A percentile compares a stretch with the other conserved stretches of the same genome.
Evolutionary conservation across 192 early-diverging fungal species (phyloP).

Genomic region (Geosiphon pyriformis): DNA sequence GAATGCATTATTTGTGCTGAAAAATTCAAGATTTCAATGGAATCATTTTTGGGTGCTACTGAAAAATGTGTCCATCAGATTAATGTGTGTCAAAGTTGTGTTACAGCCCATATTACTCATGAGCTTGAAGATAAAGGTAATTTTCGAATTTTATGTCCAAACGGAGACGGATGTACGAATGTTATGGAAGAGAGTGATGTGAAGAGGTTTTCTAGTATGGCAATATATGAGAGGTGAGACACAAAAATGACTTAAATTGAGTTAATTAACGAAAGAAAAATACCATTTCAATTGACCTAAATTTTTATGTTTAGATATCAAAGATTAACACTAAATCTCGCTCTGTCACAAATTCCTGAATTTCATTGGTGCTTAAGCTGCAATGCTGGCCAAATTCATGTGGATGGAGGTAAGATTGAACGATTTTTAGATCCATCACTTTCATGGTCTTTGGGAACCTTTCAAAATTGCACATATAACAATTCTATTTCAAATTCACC

Average conservation of each 20-base stretch:
- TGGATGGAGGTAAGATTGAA: not conserved
- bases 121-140: conserved; percentile 3
- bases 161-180: not conserved
- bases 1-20: not conserved
- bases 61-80: not conserved
- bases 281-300: not conserved
- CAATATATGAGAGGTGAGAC: conserved; percentile 4
- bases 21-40: too few relatives aligned
- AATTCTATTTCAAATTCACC: too few relatives aligned
- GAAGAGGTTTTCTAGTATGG: not conserved
- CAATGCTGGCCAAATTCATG: conserved; percentile 19
- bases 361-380: conserved; percentile 24
- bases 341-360: not conserved
- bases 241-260: too few relatives aligned
- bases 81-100: conserved; percentile 3
- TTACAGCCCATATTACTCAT: not conserved
- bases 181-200: not conserved
- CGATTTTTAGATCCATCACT: not conserved
- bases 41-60: not conserved
- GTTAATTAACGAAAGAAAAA: not conserved
- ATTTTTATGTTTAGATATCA: conserved; percentile 9
- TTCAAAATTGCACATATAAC: too few relatives aligned
- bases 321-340: not conserved
- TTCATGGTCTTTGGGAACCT: not conserved
- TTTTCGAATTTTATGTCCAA: not conserved